Evolutionary conservation across 2,329 filamentous ascomycete species (phyloP), one percentile per base, ranked within the genome.

Genomic region (Hypoxylon sp.): DNA sequence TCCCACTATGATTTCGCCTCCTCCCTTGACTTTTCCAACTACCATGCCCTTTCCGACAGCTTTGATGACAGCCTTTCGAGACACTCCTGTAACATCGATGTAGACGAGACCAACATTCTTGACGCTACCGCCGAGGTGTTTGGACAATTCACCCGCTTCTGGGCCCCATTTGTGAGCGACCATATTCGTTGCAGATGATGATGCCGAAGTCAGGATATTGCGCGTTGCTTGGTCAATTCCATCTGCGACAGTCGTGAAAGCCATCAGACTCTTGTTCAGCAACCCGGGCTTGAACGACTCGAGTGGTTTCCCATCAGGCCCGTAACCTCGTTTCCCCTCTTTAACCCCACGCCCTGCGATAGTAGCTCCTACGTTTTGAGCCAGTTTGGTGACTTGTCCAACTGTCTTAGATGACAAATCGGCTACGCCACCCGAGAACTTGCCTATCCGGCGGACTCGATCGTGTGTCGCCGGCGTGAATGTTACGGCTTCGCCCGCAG

Each of bases 31-130:
- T 71, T 89, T 90, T 36, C 93, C 93, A 4, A 97, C 90, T 0
- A 97, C 90, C 96, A 99, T 98, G 43, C 96, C 94, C 83, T 97
- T 98, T 19, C 94, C 96, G 1, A 98, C 96, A 45, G 91, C 93
- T 84, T 98, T 99, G 77, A 99, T 87, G 46, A 99, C 89, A 0
- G 96, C 96, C 67, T 90, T 89, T 45, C 96, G 87, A 60, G 93
- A 97, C 1, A 99, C 96, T 36, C 96, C 96, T 0, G 94, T 91
- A 1, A 97, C 95, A 74, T 99, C 96, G 67, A 99, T 97, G 78
- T 99, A 99, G 32, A 99, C 96, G 28, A 99, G 85, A 5, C 94
- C 96, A 6, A 98, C 96, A 72, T 98, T 99, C 85, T 96, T 97
- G 75, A 98, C 90, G 23, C 94, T 95, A 4, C 93, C 91, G 0